These are phyloP conservation scores for Tuber melanosporum DNA, from an alignment of 495 filamentous ascomycete species.

Conservation along the genomic window DNA sequence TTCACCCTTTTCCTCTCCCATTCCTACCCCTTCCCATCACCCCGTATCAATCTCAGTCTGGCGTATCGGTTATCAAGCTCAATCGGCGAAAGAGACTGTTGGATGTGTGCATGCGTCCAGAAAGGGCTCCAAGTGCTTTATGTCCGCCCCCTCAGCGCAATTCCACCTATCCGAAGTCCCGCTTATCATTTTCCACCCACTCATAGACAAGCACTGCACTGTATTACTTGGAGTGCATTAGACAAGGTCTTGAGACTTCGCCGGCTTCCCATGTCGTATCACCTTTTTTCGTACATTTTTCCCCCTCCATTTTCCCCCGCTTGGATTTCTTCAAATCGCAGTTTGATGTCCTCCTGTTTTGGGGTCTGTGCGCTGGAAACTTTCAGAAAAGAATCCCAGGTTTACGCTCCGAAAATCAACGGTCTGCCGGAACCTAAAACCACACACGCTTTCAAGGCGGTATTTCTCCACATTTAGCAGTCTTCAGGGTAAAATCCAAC, in stretches of 20 bases:
- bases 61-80: slow-evolving; percentile 4
- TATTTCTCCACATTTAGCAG: not conserved
- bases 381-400: slow-evolving; percentile 25
- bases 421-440: slow-evolving; percentile 12
- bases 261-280: slow-evolving; percentile 16
- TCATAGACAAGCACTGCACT: slow-evolving; percentile 4
- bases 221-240: not conserved
- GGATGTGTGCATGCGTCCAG: slow-evolving; percentile 14
- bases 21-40: not conserved
- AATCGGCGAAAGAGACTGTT: slow-evolving; percentile 11
- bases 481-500: not conserved
- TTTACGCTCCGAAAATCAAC: slow-evolving; percentile 17
- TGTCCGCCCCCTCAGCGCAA: slow-evolving; percentile 6
- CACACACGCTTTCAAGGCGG: not conserved
- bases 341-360: slow-evolving; percentile 2
- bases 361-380: slow-evolving; percentile 23
- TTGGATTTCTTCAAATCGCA: not conserved
- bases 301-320: not conserved
- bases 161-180: slow-evolving; percentile 10
- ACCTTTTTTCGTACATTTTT: slow-evolving; percentile 1
- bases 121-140: slow-evolving; percentile 19
- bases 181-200: slow-evolving; percentile 5
- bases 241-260: slow-evolving; percentile 9
- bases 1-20: not conserved
- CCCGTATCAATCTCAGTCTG: not conserved